phyloP scores from a whole-genome alignment of 306 rosid genomes.

The Leucaena leucocephala region DNA sequence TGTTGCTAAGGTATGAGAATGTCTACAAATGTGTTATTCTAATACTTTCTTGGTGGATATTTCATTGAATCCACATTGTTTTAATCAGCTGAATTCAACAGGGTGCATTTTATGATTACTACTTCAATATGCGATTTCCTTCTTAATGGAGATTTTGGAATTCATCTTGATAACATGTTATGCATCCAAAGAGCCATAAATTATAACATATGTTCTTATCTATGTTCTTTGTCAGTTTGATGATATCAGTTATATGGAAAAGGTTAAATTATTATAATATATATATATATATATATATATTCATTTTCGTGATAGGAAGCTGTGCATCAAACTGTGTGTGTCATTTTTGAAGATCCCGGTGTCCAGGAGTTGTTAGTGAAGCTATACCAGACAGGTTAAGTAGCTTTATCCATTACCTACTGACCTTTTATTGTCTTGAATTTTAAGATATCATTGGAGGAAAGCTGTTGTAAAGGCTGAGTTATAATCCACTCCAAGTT shows the following conservation, averaged over 20 bases:
- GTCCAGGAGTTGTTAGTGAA: conserved; percentile 90
- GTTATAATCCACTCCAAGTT: conserved; percentile 15
- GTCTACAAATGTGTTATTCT: not conserved
- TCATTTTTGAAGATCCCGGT: conserved; percentile 98
- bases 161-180: conserved; percentile 7
- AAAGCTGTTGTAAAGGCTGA: not conserved
- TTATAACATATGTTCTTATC: not conserved
- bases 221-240: conserved; percentile 15
- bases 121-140: not conserved
- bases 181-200: not conserved
- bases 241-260: conserved; percentile 31
- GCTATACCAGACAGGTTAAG: conserved; percentile 67
- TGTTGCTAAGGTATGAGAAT: conserved; percentile 81
- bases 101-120: conserved; percentile 15
- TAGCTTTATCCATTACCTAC: conserved; percentile 9
- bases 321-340: conserved; percentile 90
- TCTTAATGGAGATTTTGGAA: conserved; percentile 12
- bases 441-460: conserved; percentile 13
- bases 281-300: too few species aligned
- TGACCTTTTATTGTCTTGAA: not conserved
- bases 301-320: conserved; percentile 70
- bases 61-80: not conserved
- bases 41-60: conserved; percentile 1
- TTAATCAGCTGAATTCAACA: not conserved
- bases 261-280: conserved; percentile 14